A percentile compares a stretch with the other conserved stretches of the same genome.
These are phyloP conservation scores for Astrephomene gubernaculifera DNA, from an alignment of 139 green algal genomes.

Conservation along the genomic window DNA sequence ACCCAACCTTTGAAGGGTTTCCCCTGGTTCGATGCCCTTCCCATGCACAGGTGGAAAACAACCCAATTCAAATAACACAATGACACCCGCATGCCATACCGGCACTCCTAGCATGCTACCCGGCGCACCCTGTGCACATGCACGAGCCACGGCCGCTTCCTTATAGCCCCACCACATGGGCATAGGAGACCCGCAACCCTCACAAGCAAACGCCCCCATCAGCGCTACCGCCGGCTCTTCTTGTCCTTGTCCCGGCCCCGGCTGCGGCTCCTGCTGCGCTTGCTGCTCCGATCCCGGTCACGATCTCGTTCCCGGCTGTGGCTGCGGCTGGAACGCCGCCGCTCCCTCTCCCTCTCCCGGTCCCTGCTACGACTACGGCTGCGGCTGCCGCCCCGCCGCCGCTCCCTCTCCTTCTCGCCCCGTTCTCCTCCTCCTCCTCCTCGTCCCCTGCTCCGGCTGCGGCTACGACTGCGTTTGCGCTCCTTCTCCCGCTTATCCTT, in stretches of 20 bases:
- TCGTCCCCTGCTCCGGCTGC: background rate
- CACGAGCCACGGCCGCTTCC: no score
- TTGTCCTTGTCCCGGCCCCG: conserved; percentile 15
- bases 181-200: no score
- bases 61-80: no score
- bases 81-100: no score
- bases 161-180: no score
- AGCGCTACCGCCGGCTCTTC: conserved; percentile 28
- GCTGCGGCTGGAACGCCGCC: background rate
- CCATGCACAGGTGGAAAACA: no score
- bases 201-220: no score
- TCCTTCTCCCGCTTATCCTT: conserved; percentile 42
- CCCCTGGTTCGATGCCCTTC: no score
- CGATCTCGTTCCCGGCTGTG: conserved; percentile 9
- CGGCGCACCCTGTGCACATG: no score
- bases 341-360: conserved; percentile 2
- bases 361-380: background rate
- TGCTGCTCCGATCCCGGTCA: background rate
- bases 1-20: no score
- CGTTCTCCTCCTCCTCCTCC: conserved; percentile 16
- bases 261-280: background rate
- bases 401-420: conserved; percentile 39
- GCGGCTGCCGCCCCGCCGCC: conserved; percentile 7
- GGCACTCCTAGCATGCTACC: no score
- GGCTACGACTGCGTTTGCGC: background rate